Conservation (phyloP, 2,329 filamentous ascomycete genomes). For the Claviceps purpurea region DNA sequence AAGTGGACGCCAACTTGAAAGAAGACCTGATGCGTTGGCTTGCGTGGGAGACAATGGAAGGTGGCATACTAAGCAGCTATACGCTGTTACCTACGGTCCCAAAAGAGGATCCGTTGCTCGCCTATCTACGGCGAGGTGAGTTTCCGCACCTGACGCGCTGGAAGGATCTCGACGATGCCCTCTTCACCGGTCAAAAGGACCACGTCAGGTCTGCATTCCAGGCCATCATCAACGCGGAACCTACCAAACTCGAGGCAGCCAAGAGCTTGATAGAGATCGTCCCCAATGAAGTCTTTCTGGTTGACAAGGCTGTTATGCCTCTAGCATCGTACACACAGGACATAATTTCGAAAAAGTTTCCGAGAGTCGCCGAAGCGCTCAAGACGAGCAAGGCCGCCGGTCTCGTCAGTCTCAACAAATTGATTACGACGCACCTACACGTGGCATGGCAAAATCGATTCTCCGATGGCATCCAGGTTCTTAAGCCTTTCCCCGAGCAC, state of each 20-base stretch:
- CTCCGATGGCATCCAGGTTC: constrained; percentile 60
- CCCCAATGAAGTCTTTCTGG: constrained; percentile 43
- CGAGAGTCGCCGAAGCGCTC: constrained; percentile 50
- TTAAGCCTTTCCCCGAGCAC: constrained; percentile 66
- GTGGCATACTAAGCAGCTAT: constrained; percentile 66
- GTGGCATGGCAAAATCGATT: constrained; percentile 73
- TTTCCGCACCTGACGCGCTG: constrained; percentile 64
- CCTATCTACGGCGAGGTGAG: constrained; percentile 61
- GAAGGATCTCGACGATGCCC: constrained; percentile 53
- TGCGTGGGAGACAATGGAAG: constrained; percentile 84
- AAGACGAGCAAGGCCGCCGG: constrained; percentile 43
- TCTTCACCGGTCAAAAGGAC: constrained; percentile 58
- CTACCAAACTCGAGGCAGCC: constrained; percentile 38
- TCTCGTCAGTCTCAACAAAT: constrained; percentile 50
- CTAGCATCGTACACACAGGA: constrained; percentile 66
- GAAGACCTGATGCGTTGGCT: constrained; percentile 71
- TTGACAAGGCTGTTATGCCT: constrained; percentile 50
- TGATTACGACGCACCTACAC: constrained; percentile 80
- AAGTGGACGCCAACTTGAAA: constrained; percentile 50
- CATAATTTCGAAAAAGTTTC: constrained; percentile 52
- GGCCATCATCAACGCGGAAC: constrained; percentile 35
- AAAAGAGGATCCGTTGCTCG: constrained; percentile 57
- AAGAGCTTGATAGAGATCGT: constrained; percentile 52
- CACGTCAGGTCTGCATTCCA: constrained; percentile 52
- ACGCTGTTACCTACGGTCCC: constrained; percentile 74